phyloP scores from a whole-genome alignment of 2,329 filamentous ascomycete genomes.

The Paracorniculantispora psalliotae region DNA sequence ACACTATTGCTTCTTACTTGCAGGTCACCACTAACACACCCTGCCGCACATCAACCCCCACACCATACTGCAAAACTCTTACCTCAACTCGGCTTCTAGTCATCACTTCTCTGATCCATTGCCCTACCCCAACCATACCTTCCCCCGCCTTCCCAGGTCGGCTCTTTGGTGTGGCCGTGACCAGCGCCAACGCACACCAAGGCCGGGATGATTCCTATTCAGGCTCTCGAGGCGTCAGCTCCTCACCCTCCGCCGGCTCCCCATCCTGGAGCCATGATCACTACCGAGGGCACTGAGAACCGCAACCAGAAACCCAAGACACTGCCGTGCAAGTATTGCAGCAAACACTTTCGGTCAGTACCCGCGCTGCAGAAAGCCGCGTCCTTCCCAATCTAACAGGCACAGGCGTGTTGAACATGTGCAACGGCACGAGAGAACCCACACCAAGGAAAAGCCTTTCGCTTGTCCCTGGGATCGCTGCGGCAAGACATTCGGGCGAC shows the following conservation, averaged over 20 bases:
- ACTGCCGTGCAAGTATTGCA: conserved; percentile 58
- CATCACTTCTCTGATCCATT: background rate
- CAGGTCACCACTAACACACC: conserved; percentile 9
- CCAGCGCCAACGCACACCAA: conserved; percentile 8
- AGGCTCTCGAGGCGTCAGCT: conserved; percentile 45
- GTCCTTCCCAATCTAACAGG: background rate
- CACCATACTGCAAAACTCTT: conserved; percentile 1
- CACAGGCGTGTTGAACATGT: conserved; percentile 59
- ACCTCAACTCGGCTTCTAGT: background rate
- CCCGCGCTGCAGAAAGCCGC: background rate
- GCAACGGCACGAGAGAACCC: conserved; percentile 58
- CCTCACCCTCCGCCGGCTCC: conserved; percentile 25
- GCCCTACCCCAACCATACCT: conserved; percentile 6
- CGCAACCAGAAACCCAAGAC: conserved; percentile 58
- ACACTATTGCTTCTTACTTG: conserved; percentile 9
- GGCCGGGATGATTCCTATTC: conserved; percentile 47
- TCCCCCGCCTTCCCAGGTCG: background rate
- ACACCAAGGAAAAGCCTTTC: conserved; percentile 63
- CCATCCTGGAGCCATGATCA: conserved; percentile 21
- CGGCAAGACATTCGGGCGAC: conserved; percentile 58
- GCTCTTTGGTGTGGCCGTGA: conserved; percentile 2
- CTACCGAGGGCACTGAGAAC: conserved; percentile 45
- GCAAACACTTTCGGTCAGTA: conserved; percentile 53
- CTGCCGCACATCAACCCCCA: background rate
- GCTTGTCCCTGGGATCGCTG: conserved; percentile 55